Conservation (phyloP, 139 green algal genomes). For the Gonium pectorale region DNA sequence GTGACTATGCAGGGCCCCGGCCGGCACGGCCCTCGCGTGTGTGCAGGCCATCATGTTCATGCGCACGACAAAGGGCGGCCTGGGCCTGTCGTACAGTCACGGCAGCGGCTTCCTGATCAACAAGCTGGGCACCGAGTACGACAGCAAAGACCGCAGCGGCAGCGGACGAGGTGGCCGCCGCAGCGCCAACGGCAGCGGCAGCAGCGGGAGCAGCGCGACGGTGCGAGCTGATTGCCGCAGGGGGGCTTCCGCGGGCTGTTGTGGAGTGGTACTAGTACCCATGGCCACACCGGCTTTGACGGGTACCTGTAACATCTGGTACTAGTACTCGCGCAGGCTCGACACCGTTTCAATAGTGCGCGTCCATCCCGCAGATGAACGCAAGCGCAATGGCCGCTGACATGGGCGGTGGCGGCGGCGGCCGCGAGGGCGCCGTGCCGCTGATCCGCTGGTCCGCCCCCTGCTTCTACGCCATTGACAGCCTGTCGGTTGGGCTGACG, state of each 20-base stretch:
- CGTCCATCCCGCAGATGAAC: too few species aligned
- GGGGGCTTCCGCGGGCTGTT: too few species aligned
- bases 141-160: neutral
- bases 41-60: slow-evolving; percentile 43
- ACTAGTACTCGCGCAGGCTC: too few species aligned
- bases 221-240: too few species aligned
- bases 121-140: slow-evolving; percentile 7
- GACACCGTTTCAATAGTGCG: too few species aligned
- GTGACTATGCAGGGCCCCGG: too few species aligned
- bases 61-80: slow-evolving; percentile 30
- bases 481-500: slow-evolving; percentile 21
- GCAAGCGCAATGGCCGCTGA: too few species aligned
- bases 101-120: slow-evolving; percentile 42
- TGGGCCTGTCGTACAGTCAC: slow-evolving; percentile 45
- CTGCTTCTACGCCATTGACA: slow-evolving; percentile 37
- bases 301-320: too few species aligned
- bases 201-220: neutral
- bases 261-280: too few species aligned
- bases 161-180: neutral
- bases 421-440: neutral
- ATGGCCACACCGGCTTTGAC: too few species aligned
- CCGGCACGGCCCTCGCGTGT: too few species aligned
- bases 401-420: neutral
- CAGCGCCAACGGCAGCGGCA: neutral
- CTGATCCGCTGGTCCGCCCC: slow-evolving; percentile 24